Conservation (phyloP, 371 early-diverging fungal species). For the Globomyces sp. region DNA sequence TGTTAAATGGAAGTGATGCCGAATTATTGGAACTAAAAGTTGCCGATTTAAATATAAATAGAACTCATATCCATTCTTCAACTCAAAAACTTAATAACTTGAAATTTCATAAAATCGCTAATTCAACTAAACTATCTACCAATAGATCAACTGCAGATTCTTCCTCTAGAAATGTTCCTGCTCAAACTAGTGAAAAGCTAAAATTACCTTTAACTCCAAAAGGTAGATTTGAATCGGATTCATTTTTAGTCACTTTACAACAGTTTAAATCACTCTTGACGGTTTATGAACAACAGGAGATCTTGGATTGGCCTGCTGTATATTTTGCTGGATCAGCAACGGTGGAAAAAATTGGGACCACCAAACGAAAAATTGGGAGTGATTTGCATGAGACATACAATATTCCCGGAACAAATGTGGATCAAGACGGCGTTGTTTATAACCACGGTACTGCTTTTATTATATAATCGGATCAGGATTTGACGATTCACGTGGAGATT, state of each 20-base stretch:
- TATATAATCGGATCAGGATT: constrained; percentile 51
- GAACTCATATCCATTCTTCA: no score
- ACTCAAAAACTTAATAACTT: no score
- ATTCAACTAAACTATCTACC: no score
- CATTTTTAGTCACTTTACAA: constrained; percentile 30
- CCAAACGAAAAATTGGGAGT: constrained; percentile 37
- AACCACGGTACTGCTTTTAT: constrained; percentile 50
- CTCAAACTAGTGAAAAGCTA: no score
- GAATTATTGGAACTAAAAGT: no score
- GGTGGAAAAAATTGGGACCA: constrained; percentile 45
- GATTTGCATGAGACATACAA: constrained; percentile 32
- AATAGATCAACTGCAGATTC: no score
- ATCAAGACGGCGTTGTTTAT: constrained; percentile 34
- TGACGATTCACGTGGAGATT: constrained; percentile 95
- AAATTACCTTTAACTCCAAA: constrained; percentile 37
- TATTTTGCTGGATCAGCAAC: constrained; percentile 76
- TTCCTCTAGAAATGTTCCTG: no score
- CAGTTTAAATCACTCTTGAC: constrained; percentile 57
- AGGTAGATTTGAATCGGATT: constrained; percentile 16
- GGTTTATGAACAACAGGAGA: constrained; percentile 78
- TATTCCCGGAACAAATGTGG: constrained; percentile 29
- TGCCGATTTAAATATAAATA: no score
- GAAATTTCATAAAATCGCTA: no score
- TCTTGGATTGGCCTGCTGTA: constrained; percentile 71
- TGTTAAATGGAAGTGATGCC: no score